Conservation (phyloP, 2,329 filamentous ascomycete species). For the Phaeophleospora eucalypticola region DNA sequence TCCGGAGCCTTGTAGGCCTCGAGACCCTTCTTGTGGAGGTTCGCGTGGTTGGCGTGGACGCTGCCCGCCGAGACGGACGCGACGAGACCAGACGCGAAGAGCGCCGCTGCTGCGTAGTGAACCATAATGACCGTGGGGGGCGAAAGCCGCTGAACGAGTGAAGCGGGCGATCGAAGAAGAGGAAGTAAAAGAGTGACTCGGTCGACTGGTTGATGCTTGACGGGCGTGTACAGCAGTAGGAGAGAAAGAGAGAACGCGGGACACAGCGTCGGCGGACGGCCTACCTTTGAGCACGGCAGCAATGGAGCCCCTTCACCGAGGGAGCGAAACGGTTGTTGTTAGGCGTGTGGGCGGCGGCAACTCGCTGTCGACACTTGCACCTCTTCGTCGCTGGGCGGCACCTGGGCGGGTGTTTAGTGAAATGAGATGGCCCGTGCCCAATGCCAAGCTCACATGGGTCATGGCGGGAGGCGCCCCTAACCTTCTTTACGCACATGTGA, state of each 20-base stretch:
- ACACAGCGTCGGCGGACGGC: neutral
- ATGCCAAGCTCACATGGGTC: neutral
- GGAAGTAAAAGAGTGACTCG: slow-evolving; percentile 15
- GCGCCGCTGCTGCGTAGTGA: slow-evolving; percentile 13
- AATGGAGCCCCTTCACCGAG: neutral
- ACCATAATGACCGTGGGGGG: slow-evolving; percentile 18
- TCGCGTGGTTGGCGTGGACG: slow-evolving; percentile 14
- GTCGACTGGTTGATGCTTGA: neutral
- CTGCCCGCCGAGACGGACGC: slow-evolving; percentile 18
- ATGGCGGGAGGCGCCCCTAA: no score
- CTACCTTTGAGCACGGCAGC: neutral
- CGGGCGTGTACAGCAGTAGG: neutral
- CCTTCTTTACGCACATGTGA: no score
- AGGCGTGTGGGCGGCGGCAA: neutral
- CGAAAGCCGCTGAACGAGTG: slow-evolving; percentile 25
- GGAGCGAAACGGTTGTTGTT: neutral
- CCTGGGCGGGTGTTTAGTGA: neutral
- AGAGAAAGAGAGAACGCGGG: no score
- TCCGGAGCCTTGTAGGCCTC: neutral
- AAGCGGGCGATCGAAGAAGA: slow-evolving; percentile 18
- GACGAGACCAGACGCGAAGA: slow-evolving; percentile 15
- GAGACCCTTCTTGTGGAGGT: slow-evolving; percentile 16
- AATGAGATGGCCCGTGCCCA: neutral
- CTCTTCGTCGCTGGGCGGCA: neutral
- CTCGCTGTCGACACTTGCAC: no score